Conservation (phyloP, 2,329 filamentous ascomycete species). For the Fusarium haematococcum region DNA sequence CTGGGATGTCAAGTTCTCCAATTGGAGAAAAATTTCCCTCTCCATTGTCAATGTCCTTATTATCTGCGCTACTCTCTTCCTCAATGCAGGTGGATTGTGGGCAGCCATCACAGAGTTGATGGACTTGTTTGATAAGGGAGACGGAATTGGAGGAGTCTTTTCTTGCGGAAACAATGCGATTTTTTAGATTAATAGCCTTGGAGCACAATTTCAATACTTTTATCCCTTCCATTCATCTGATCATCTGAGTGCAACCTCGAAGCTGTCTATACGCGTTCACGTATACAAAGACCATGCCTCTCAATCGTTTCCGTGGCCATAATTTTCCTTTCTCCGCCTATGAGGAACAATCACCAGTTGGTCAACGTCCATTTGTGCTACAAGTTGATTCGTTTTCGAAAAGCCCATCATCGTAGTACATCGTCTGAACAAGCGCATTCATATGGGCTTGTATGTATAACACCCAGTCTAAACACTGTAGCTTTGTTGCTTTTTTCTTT, state of each 20-base stretch:
- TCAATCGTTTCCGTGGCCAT: neutral
- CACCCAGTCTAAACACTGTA: too few species aligned
- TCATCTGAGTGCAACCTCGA: neutral
- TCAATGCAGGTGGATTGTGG: slow-evolving; percentile 43
- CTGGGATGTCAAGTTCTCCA: slow-evolving; percentile 23
- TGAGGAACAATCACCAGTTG: neutral
- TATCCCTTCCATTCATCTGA: neutral
- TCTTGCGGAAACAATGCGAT: slow-evolving; percentile 38
- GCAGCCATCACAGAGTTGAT: slow-evolving; percentile 39
- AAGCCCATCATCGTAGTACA: neutral
- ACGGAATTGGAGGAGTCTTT: slow-evolving; percentile 36
- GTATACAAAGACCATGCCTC: neutral
- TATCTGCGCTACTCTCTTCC: slow-evolving; percentile 34
- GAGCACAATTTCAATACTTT: neutral
- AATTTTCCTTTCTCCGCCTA: neutral
- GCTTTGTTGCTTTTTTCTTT: too few species aligned
- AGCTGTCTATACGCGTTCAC: neutral
- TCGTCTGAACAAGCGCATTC: neutral
- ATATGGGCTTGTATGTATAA: neutral
- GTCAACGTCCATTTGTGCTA: neutral
- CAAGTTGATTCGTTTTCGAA: neutral
- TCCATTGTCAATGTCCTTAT: slow-evolving; percentile 36
- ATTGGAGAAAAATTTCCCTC: slow-evolving; percentile 35
- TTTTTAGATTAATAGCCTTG: slow-evolving; percentile 9
- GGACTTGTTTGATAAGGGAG: slow-evolving; percentile 28